phyloP scores from a whole-genome alignment of 306 rosid genomes.

The Pyrus betulifolia region DNA sequence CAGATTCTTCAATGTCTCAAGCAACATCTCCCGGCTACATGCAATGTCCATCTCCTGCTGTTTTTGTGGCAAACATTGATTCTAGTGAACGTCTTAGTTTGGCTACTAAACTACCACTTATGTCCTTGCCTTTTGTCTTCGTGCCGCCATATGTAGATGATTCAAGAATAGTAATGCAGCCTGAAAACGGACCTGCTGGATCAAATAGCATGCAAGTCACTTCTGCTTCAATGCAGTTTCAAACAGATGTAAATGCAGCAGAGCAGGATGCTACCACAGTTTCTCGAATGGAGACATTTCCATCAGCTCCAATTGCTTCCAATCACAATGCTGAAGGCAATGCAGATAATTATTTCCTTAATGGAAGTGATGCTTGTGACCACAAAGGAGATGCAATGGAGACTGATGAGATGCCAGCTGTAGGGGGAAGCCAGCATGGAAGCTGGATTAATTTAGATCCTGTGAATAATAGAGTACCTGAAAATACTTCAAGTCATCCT shows the following conservation, averaged over 20 bases:
- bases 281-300: slow-evolving; percentile 51
- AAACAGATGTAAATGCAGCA: slow-evolving; percentile 45
- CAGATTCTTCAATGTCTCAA: slow-evolving; percentile 73
- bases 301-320: slow-evolving; percentile 25
- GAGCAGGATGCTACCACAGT: slow-evolving; percentile 41
- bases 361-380: slow-evolving; percentile 13
- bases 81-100: slow-evolving; percentile 46
- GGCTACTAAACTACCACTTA: slow-evolving; percentile 48
- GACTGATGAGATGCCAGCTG: slow-evolving; percentile 23
- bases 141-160: slow-evolving; percentile 48
- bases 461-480: slow-evolving; percentile 27
- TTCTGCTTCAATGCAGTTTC: slow-evolving; percentile 40
- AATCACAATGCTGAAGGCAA: slow-evolving; percentile 19
- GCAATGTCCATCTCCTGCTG: slow-evolving; percentile 85
- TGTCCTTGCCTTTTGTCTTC: slow-evolving; percentile 54
- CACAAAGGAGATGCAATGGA: slow-evolving; percentile 30
- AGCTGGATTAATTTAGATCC: slow-evolving; percentile 34
- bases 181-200: slow-evolving; percentile 36
- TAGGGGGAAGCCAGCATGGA: slow-evolving; percentile 27
- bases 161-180: slow-evolving; percentile 48
- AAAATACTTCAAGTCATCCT: slow-evolving; percentile 17
- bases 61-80: slow-evolving; percentile 63
- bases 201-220: slow-evolving; percentile 41
- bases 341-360: slow-evolving; percentile 14
- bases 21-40: slow-evolving; percentile 82